These are phyloP conservation scores for Mrakia blollopis DNA, from an alignment of 768 basidiomycete species.

Conservation along the genomic window DNA sequence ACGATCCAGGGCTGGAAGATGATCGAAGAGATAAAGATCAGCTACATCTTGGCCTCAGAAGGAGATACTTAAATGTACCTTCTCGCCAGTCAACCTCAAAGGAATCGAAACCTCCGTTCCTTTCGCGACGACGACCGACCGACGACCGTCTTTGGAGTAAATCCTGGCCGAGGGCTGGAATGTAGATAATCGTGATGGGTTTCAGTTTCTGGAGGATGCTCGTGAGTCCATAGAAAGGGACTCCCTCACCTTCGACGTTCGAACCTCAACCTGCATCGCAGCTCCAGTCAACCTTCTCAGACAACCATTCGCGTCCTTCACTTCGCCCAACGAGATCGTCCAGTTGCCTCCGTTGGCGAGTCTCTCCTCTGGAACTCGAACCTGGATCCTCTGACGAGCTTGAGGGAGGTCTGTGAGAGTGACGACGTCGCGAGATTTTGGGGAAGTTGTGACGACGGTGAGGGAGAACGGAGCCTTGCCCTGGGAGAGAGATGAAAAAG, in stretches of 20 bases:
- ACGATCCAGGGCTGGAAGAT: constrained; percentile 74
- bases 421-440: constrained; percentile 35
- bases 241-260: constrained; percentile 61
- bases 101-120: constrained; percentile 68
- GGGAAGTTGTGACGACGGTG: constrained; percentile 34
- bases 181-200: background rate
- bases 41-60: too few species aligned
- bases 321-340: constrained; percentile 54
- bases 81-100: constrained; percentile 82
- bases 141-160: constrained; percentile 57
- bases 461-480: constrained; percentile 65
- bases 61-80: constrained; percentile 52
- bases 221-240: too few species aligned
- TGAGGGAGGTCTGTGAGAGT: constrained; percentile 47
- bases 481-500: constrained; percentile 47
- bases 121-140: constrained; percentile 65
- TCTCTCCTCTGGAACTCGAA: constrained; percentile 38
- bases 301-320: constrained; percentile 86
- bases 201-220: too few species aligned
- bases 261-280: constrained; percentile 79
- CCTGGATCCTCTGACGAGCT: constrained; percentile 57
- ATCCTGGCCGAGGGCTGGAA: constrained; percentile 78
- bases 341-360: constrained; percentile 37
- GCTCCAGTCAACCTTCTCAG: constrained; percentile 66
- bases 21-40: constrained; percentile 7